Conservation (phyloP, 164 flowering plant species). For the Tinospora cordifolia region DNA sequence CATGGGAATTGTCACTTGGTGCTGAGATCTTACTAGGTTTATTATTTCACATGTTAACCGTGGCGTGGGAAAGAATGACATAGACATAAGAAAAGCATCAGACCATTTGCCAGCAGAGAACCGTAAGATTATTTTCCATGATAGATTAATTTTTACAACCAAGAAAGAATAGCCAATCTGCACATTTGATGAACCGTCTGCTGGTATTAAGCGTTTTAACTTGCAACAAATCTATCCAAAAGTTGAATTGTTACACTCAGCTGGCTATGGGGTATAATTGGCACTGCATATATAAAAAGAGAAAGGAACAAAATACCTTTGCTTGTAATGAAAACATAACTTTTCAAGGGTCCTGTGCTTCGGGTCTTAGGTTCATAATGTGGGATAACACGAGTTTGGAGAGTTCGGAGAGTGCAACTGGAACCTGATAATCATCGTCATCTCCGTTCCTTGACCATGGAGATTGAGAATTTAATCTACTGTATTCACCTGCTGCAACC, state of each 20-base stretch:
- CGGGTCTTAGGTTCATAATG: constrained; percentile 54
- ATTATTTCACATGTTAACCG: too few species aligned
- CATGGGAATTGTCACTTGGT: too few species aligned
- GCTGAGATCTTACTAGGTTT: too few species aligned
- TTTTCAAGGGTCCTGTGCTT: constrained; percentile 34
- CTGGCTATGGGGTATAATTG: not conserved
- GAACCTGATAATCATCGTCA: constrained; percentile 57
- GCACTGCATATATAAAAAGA: not conserved
- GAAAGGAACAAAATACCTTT: too few species aligned
- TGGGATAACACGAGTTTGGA: constrained; percentile 71
- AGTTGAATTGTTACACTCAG: not conserved
- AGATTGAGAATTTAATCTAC: constrained; percentile 30
- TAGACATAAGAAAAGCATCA: too few species aligned
- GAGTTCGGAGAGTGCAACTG: constrained; percentile 60
- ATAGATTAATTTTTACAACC: too few species aligned
- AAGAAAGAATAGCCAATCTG: too few species aligned
- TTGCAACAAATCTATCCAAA: not conserved
- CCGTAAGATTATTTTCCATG: too few species aligned
- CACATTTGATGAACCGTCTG: too few species aligned
- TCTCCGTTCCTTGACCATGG: constrained; percentile 42
- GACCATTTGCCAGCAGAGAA: too few species aligned
- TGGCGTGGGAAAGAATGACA: too few species aligned
- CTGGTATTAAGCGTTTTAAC: not conserved
- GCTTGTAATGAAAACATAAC: not conserved
- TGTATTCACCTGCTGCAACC: constrained; percentile 64